phyloP scores from a whole-genome alignment of 2,329 filamentous ascomycete species.

The Delphinella strobiligena region DNA sequence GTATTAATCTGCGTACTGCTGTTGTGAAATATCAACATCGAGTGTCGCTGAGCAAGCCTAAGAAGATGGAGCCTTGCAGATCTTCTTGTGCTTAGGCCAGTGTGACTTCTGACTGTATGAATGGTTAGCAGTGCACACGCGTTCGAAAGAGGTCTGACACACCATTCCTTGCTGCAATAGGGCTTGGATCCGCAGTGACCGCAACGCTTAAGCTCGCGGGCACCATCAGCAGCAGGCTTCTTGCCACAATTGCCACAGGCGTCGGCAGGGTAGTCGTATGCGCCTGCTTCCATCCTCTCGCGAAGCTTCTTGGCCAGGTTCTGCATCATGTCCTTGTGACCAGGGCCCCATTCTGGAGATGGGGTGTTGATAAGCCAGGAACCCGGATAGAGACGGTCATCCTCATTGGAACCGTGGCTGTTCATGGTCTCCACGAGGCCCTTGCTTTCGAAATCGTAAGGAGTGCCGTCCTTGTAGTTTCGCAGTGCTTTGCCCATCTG shows the following conservation, averaged over 20 bases:
- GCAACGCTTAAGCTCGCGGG: background rate
- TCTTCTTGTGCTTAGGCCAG: background rate
- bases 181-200: background rate
- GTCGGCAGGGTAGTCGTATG: slow-evolving; percentile 1
- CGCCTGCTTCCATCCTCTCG: background rate
- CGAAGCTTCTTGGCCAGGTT: background rate
- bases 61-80: too few relatives aligned
- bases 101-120: slow-evolving; percentile 1
- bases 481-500: background rate
- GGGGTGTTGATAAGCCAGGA: background rate
- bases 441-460: slow-evolving; percentile 2
- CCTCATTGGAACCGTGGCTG: background rate
- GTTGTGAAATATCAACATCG: too few relatives aligned
- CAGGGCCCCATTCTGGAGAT: background rate
- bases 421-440: background rate
- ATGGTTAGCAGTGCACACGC: background rate
- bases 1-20: too few relatives aligned
- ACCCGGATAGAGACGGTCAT: background rate
- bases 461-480: background rate
- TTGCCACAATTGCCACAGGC: slow-evolving; percentile 3
- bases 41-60: too few relatives aligned
- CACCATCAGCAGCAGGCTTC: background rate
- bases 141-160: background rate
- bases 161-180: slow-evolving; percentile 3
- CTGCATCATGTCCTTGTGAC: background rate